Conservation (phyloP, 1,284 basidiomycete species). For the Ceratobasidium sp. region DNA sequence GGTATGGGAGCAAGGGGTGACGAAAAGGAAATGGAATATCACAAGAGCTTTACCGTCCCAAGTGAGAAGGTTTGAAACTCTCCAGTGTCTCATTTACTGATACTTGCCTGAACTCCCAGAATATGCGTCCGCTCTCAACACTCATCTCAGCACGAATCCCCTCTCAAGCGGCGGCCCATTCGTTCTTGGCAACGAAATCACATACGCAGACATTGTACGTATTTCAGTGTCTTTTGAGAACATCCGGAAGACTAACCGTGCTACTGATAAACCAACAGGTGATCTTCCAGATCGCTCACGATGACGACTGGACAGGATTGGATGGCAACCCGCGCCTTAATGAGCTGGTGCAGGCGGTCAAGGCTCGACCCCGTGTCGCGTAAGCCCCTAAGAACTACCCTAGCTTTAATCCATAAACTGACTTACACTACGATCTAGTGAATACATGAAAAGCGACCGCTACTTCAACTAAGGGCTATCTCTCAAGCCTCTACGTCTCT, state of each 20-base stretch:
- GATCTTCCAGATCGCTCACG: conserved; percentile 40
- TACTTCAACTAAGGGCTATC: conserved; percentile 11
- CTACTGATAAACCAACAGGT: neutral
- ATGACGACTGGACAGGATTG: conserved; percentile 30
- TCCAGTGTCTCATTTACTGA: neutral
- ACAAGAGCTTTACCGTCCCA: conserved; percentile 31
- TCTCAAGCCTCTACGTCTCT: no score
- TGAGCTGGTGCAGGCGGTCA: conserved; percentile 36
- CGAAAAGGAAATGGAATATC: conserved; percentile 23
- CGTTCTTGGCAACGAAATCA: conserved; percentile 30
- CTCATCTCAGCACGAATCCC: conserved; percentile 37
- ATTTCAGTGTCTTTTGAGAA: neutral
- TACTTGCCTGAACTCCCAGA: neutral
- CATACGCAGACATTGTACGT: conserved; percentile 38
- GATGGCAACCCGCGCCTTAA: conserved; percentile 36
- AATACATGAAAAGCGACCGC: conserved; percentile 38
- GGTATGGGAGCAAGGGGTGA: conserved; percentile 15
- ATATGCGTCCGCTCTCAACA: conserved; percentile 33
- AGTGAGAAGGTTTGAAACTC: neutral
- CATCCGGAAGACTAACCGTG: neutral
- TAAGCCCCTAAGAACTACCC: neutral
- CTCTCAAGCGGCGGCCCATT: conserved; percentile 34
- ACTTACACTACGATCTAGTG: neutral
- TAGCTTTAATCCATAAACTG: neutral
- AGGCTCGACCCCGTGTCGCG: conserved; percentile 37